Percentiles rank a stretch among this genome's conserved stretches.
phyloP scores from a whole-genome alignment of 371 early-diverging fungal species.

The Rhizopus arrhizus region DNA sequence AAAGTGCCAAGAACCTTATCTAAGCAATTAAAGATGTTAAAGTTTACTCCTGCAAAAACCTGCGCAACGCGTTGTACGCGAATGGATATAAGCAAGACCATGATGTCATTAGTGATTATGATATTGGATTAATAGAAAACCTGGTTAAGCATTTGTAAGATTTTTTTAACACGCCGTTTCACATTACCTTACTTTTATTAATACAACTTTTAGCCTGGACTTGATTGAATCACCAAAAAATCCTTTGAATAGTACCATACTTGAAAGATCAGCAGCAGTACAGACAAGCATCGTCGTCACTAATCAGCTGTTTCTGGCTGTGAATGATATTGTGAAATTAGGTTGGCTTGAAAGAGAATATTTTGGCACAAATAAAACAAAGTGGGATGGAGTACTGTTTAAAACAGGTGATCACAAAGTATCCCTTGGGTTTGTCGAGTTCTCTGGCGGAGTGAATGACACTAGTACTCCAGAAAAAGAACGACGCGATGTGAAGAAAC shows the following conservation, averaged over 20 bases:
- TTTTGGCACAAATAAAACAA: conserved; percentile 13
- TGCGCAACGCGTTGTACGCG: conserved; percentile 8
- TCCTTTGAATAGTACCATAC: conserved; percentile 1
- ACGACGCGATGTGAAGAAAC: conserved; percentile 5
- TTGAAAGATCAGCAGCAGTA: conserved; percentile 18
- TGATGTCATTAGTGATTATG: conserved; percentile 7
- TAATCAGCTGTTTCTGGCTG: conserved; percentile 16
- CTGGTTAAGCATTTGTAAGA: conserved; percentile 10
- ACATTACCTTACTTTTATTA: conserved; percentile 6
- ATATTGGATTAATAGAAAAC: conserved; percentile 8
- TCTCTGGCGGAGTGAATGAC: conserved; percentile 12
- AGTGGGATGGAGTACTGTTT: conserved; percentile 14
- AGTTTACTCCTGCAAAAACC: conserved; percentile 7
- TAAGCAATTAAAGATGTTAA: conserved; percentile 4
- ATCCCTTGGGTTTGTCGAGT: conserved; percentile 14
- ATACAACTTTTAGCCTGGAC: conserved; percentile 15
- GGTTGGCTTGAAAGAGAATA: conserved; percentile 16
- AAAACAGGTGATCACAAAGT: conserved; percentile 11
- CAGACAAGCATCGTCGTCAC: conserved; percentile 5
- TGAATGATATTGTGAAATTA: conserved; percentile 8
- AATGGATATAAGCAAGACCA: conserved; percentile 11
- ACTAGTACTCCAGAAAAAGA: conserved; percentile 10
- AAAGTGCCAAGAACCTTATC: conserved; percentile 3
- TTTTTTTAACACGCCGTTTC: conserved; percentile 3
- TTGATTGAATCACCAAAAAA: conserved; percentile 16